These are phyloP conservation scores for Acanthamoeba rhysodes DNA, from an alignment of 208 protist genomes.

Conservation along the genomic window DNA sequence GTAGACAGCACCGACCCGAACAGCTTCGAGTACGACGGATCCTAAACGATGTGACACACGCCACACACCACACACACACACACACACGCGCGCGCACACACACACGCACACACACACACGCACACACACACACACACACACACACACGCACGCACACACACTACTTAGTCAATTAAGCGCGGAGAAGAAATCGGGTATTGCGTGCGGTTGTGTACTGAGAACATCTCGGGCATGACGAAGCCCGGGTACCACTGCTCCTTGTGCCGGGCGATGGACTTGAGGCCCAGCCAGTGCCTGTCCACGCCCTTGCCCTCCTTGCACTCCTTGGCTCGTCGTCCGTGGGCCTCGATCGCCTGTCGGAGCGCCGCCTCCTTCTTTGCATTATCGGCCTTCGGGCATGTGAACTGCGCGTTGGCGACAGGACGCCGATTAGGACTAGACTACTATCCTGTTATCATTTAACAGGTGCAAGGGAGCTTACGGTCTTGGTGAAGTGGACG, in stretches of 20 bases:
- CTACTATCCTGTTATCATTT: no score
- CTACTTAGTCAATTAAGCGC: not conserved
- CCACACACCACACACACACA: no score
- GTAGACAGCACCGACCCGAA: slow-evolving; percentile 19
- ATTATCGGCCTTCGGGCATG: not conserved
- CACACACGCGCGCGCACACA: not conserved
- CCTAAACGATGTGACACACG: not conserved
- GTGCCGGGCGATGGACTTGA: slow-evolving; percentile 56
- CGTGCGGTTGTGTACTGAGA: not conserved
- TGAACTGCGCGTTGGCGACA: not conserved
- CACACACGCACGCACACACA: not conserved
- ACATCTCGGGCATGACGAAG: slow-evolving; percentile 70
- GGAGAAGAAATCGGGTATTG: not conserved
- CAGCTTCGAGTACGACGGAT: slow-evolving; percentile 14
- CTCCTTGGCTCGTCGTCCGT: not conserved
- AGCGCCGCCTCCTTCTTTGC: slow-evolving; percentile 4
- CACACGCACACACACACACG: no score
- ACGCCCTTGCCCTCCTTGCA: slow-evolving; percentile 69
- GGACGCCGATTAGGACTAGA: no score
- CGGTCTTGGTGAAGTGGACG: slow-evolving; percentile 57
- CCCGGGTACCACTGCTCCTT: slow-evolving; percentile 53
- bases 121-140: no score
- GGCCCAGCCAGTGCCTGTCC: slow-evolving; percentile 70
- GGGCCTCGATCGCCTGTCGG: slow-evolving; percentile 34
- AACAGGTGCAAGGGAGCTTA: no score